These are phyloP conservation scores for Coprinopsis marcescibilis DNA, from an alignment of 768 basidiomycete genomes.

Conservation along the genomic window DNA sequence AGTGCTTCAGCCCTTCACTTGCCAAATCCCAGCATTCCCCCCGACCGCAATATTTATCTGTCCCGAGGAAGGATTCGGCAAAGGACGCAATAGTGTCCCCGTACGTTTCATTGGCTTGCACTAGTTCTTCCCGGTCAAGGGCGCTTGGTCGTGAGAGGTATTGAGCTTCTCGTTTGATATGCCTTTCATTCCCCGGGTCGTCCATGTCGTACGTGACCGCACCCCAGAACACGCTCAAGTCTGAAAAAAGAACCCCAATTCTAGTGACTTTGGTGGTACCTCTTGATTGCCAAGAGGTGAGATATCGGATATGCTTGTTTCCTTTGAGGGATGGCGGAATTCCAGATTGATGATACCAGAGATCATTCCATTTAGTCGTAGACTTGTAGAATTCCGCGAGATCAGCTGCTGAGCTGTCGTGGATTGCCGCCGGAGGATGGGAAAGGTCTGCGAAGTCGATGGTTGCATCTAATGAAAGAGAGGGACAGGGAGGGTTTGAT, in stretches of 20 bases:
- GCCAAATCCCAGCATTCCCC: conserved; percentile 60
- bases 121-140: conserved; percentile 26
- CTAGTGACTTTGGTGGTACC: conserved; percentile 26
- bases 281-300: conserved; percentile 23
- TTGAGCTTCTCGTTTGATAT: conserved; percentile 28
- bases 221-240: conserved; percentile 47
- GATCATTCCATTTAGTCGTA: conserved; percentile 31
- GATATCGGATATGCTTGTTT: conserved; percentile 20
- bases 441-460: conserved; percentile 16
- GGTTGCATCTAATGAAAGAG: neutral
- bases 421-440: conserved; percentile 18
- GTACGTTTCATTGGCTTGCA: conserved; percentile 40
- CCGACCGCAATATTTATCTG: conserved; percentile 39
- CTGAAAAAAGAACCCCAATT: conserved; percentile 39
- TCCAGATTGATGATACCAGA: conserved; percentile 33
- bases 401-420: conserved; percentile 27
- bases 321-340: conserved; percentile 27
- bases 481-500: too few species aligned
- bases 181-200: conserved; percentile 24
- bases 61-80: conserved; percentile 38
- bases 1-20: conserved; percentile 40
- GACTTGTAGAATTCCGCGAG: conserved; percentile 41
- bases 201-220: conserved; percentile 31
- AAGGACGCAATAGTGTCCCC: conserved; percentile 44
- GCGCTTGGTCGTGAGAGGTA: conserved; percentile 36